Conservation (phyloP, 2,329 filamentous ascomycete genomes). For the Trichoderma semiorbis region DNA sequence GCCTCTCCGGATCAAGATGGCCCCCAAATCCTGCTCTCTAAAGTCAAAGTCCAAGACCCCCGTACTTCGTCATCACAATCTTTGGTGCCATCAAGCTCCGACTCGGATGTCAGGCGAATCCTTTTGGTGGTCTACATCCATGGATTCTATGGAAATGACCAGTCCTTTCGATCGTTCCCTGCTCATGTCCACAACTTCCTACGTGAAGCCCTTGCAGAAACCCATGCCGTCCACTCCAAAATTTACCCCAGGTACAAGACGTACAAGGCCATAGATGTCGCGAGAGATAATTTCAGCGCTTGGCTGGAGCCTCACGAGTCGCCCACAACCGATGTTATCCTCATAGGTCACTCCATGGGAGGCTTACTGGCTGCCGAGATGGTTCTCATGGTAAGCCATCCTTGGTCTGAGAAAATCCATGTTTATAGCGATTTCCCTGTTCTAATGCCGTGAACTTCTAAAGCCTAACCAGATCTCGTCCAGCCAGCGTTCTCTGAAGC, state of each 20-base stretch:
- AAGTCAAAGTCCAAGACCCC: slow-evolving; percentile 35
- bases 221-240: slow-evolving; percentile 81
- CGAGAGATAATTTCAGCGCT: slow-evolving; percentile 75
- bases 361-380: slow-evolving; percentile 80
- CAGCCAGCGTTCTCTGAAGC: slow-evolving; percentile 51
- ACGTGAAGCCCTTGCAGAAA: slow-evolving; percentile 61
- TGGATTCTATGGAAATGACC: slow-evolving; percentile 85
- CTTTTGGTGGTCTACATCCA: slow-evolving; percentile 82
- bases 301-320: slow-evolving; percentile 80
- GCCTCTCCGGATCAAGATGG: not conserved
- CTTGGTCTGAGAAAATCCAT: not conserved
- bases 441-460: not conserved
- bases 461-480: slow-evolving; percentile 36
- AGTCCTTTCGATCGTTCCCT: slow-evolving; percentile 83
- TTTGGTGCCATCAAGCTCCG: slow-evolving; percentile 30
- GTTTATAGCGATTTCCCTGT: not conserved
- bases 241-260: slow-evolving; percentile 79
- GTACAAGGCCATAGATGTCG: slow-evolving; percentile 66
- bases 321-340: slow-evolving; percentile 69
- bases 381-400: slow-evolving; percentile 54
- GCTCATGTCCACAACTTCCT: slow-evolving; percentile 79
- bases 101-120: slow-evolving; percentile 42
- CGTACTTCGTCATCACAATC: slow-evolving; percentile 49
- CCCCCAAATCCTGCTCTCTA: not conserved
- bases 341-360: slow-evolving; percentile 88